Conservation (phyloP, 192 early-diverging fungal species). For the Entomortierella chlamydospora region DNA sequence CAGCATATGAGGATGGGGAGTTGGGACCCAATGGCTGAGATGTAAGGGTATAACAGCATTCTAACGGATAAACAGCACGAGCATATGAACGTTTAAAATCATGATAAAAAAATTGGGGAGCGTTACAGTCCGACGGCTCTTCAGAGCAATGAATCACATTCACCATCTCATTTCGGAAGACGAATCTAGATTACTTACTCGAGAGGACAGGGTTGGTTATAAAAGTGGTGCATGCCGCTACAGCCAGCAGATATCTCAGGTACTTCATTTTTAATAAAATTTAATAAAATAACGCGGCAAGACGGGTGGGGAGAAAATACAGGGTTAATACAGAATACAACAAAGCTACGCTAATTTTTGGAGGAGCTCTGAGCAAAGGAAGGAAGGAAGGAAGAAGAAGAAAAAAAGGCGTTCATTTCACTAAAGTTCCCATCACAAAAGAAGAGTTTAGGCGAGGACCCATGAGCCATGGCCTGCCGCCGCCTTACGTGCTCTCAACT, state of each 20-base stretch:
- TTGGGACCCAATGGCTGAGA: not conserved
- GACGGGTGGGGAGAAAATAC: not conserved
- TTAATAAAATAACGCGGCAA: no score
- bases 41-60: constrained; percentile 12
- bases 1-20: not conserved
- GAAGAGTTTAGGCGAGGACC: not conserved
- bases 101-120: no score
- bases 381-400: not conserved
- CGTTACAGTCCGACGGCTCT: no score
- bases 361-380: not conserved
- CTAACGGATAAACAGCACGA: no score
- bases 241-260: not conserved
- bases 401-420: not conserved
- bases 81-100: no score
- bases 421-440: not conserved
- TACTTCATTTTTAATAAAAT: not conserved
- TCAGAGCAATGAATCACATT: not conserved
- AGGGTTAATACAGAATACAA: not conserved
- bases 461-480: not conserved
- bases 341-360: no score
- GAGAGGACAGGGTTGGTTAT: not conserved
- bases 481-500: no score
- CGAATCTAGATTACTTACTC: not conserved
- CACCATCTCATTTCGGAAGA: not conserved
- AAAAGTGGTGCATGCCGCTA: not conserved